Percentiles rank a stretch among this genome's conserved stretches.
Conservation (phyloP, 192 early-diverging fungal species). For the Cetraspora pellucida region DNA sequence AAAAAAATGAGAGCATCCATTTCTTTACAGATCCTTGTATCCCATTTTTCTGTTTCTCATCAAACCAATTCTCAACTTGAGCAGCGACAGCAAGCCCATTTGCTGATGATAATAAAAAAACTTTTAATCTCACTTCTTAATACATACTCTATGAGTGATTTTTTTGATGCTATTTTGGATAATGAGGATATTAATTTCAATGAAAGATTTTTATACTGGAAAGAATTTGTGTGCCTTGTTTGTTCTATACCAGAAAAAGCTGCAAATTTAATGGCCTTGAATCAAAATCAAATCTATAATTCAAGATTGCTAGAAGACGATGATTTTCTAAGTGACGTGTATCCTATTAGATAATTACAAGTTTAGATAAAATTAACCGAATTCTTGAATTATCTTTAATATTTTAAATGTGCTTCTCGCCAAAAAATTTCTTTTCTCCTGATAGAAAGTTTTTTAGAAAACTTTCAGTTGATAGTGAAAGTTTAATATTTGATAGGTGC, state of each 20-base stretch:
- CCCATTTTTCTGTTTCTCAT: neutral
- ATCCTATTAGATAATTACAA: neutral
- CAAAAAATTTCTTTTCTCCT: neutral
- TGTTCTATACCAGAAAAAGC: conserved; percentile 18
- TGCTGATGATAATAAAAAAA: neutral
- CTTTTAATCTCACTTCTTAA: neutral
- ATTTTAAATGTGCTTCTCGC: neutral
- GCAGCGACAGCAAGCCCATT: neutral
- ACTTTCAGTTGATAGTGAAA: conserved; percentile 16
- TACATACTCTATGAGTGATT: neutral
- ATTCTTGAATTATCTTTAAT: neutral
- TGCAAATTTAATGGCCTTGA: conserved; percentile 6
- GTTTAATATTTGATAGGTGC: neutral
- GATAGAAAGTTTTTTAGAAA: conserved; percentile 16
- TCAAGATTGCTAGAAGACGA: neutral
- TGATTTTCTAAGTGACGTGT: neutral
- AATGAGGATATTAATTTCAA: neutral
- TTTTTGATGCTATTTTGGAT: conserved; percentile 1
- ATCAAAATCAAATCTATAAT: neutral
- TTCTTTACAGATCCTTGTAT: conserved; percentile 5
- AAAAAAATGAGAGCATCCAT: neutral
- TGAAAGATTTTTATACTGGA: conserved; percentile 7
- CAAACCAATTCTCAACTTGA: neutral
- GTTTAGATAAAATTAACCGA: neutral
- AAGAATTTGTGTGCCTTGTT: conserved; percentile 4